Percentiles rank a stretch among this genome's conserved stretches.
These are phyloP conservation scores for Neofusicoccum ribis DNA, from an alignment of 2,329 filamentous ascomycete species.

Conservation along the genomic window DNA sequence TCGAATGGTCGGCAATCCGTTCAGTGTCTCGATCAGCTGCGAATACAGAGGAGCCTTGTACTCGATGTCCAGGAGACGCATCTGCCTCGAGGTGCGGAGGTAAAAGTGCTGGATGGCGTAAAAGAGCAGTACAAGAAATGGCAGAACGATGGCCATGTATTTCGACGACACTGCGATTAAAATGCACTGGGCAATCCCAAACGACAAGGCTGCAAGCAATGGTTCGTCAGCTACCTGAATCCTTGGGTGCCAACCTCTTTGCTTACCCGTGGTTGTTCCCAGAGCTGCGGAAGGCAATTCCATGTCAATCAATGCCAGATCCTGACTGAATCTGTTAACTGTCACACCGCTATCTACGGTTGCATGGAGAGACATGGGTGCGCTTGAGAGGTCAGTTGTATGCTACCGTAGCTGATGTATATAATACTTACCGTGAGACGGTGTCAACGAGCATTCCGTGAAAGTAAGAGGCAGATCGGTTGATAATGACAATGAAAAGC, in stretches of 20 bases:
- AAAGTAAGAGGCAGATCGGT: constrained; percentile 52
- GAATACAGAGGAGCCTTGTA: constrained; percentile 52
- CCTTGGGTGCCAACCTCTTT: background rate
- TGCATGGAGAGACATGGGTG: constrained; percentile 46
- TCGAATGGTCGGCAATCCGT: constrained; percentile 52
- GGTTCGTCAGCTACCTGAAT: background rate
- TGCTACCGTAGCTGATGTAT: background rate
- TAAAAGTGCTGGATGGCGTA: constrained; percentile 49
- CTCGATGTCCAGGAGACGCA: constrained; percentile 56
- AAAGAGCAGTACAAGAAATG: constrained; percentile 38
- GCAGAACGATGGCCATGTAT: constrained; percentile 40
- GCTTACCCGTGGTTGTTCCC: constrained; percentile 30
- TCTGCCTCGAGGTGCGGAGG: constrained; percentile 49
- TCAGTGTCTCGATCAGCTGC: constrained; percentile 53
- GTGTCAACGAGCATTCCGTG: constrained; percentile 51
- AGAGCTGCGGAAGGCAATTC: constrained; percentile 39
- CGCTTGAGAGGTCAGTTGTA: constrained; percentile 23
- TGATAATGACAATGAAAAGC: constrained; percentile 56
- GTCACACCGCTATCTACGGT: constrained; percentile 47
- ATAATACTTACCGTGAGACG: constrained; percentile 43
- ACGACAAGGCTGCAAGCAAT: background rate
- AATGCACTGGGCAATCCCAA: constrained; percentile 19
- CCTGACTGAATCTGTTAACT: constrained; percentile 50
- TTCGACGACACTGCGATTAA: constrained; percentile 42
- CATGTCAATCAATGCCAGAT: constrained; percentile 49